Percentiles rank a stretch among this genome's conserved stretches.
phyloP scores from a whole-genome alignment of 352 stramenopile genomes.

The Pythium utonaiense region DNA sequence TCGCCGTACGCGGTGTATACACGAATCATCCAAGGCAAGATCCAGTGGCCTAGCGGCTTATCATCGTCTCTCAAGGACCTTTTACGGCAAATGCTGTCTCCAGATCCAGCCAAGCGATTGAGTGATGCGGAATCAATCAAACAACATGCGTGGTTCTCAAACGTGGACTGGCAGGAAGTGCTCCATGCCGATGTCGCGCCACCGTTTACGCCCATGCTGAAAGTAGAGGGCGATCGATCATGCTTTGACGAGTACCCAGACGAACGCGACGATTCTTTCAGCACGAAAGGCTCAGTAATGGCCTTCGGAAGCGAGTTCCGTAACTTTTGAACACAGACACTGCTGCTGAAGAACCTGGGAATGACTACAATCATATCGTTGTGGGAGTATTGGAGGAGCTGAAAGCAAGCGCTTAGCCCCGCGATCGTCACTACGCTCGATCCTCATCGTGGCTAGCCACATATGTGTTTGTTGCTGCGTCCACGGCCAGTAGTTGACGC shows the following conservation, averaged over 20 bases:
- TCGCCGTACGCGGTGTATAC: constrained; percentile 85
- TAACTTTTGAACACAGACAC: constrained; percentile 20
- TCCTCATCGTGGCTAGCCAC: no score
- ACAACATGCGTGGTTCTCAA: constrained; percentile 56
- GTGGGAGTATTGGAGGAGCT: no score
- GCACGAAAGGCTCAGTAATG: not conserved
- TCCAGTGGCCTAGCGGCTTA: constrained; percentile 52
- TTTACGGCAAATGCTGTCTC: constrained; percentile 58
- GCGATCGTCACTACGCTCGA: no score
- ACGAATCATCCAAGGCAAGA: constrained; percentile 65
- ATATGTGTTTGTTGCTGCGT: no score
- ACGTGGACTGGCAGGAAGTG: constrained; percentile 65
- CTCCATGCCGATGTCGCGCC: constrained; percentile 37
- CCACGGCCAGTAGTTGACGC: no score
- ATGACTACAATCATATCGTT: no score
- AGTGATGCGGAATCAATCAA: constrained; percentile 46
- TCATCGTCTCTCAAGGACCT: constrained; percentile 48
- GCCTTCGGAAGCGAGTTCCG: constrained; percentile 21
- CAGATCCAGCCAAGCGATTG: constrained; percentile 48
- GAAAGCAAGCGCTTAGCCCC: no score
- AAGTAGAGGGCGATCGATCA: constrained; percentile 39
- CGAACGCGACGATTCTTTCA: constrained; percentile 3
- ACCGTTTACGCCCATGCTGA: constrained; percentile 41
- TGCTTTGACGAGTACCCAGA: constrained; percentile 72
- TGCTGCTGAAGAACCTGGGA: no score